Evolutionary conservation across 495 filamentous ascomycete species (phyloP), one percentile per base, ranked within the genome.

Genomic region (Aspergillus campestris): DNA sequence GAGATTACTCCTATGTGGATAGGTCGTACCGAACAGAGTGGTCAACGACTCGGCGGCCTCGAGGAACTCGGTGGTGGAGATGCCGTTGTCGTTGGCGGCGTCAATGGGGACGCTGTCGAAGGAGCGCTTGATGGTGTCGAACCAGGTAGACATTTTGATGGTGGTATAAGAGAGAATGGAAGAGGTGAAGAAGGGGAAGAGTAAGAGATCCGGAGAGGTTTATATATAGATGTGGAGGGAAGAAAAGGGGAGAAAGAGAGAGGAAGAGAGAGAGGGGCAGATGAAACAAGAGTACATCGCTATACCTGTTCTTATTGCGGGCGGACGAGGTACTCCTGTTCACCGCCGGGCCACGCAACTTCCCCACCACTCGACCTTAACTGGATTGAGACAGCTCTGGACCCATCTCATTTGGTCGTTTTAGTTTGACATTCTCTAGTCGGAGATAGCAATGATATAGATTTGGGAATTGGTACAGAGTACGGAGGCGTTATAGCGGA

Each of bases 21-120:
- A 3, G 34, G 12, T n/a, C 73, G 13, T 67, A 96, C 89, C 88
- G 59, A 98, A 97, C 31, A 98, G 77, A 35, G 80, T 80, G 38
- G 85, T 84, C 53, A 96, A 66, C 24, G 84, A 79, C 71, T 95
- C 88, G 37, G 87, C 79, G 42, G 94, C 94, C 33, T 94, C 87
- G 49, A 97, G 82, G 70, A 96, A 98, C 61, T 94, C 85, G 54
- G 72, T 75, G 27, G 94, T 97, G 7, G 77, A 61, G 53, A 97
- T 83, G 50, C 80, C 82, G 73, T 87, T 81, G 64, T 80, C 80
- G 44, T 88, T 82, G 47, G 66, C 72, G 45, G 74, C 69, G 51
- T 86, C 78, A 50, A 95, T 62, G 8, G 86, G 82, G 24, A 95
- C 92, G 43, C 87, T 79, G 44, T 74, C 73, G 67, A 97, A 98